A percentile compares a stretch with the other conserved stretches of the same genome.
phyloP scores from a whole-genome alignment of 768 basidiomycete species.

The Filobasidium floriforme region DNA sequence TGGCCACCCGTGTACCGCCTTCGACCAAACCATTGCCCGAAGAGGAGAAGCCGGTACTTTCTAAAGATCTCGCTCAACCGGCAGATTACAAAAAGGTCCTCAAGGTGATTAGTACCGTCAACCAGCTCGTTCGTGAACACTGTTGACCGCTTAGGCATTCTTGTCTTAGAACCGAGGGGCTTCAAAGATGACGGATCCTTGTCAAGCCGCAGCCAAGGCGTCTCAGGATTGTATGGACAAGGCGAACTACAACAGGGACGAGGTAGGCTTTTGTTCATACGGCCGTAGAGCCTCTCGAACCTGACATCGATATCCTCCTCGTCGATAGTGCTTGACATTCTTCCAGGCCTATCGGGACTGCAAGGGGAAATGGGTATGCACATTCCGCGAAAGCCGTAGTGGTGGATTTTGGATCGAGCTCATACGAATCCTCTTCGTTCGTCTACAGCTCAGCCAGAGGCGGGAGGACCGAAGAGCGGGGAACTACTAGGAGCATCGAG shows the following conservation, averaged over 20 bases:
- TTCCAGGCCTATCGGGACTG: conserved; percentile 40
- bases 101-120: conserved; percentile 27
- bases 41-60: conserved; percentile 28
- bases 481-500: neutral
- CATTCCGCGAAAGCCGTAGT: neutral
- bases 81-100: conserved; percentile 42
- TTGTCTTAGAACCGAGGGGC: conserved; percentile 20
- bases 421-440: neutral
- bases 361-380: conserved; percentile 40
- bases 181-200: conserved; percentile 42
- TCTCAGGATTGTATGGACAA: conserved; percentile 41
- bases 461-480: conserved; percentile 32
- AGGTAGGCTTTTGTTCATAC: conserved; percentile 28
- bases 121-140: conserved; percentile 14
- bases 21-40: conserved; percentile 30
- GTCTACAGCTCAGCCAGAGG: conserved; percentile 33
- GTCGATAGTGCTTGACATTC: conserved; percentile 25
- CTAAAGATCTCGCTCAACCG: conserved; percentile 31
- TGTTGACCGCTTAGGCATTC: neutral
- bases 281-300: neutral
- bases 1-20: conserved; percentile 37
- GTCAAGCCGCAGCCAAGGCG: conserved; percentile 40
- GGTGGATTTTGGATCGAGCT: neutral
- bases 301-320: neutral
- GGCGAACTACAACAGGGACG: conserved; percentile 41